phyloP scores from a whole-genome alignment of 2,329 filamentous ascomycete genomes.

The Xylariales sp. region DNA sequence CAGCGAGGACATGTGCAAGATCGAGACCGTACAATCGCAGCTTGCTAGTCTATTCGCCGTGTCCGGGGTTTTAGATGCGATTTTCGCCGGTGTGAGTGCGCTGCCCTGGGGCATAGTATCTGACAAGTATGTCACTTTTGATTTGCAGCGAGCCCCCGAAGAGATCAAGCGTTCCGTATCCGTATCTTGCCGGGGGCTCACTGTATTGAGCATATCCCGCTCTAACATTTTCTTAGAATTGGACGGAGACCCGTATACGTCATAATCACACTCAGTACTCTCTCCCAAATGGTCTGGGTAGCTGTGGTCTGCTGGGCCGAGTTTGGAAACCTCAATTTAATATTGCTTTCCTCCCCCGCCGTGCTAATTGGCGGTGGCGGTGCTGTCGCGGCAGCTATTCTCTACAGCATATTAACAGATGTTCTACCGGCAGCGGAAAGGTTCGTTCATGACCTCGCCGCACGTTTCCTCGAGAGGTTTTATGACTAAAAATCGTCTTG shows the following conservation, averaged over 20 bases:
- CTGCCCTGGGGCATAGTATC: constrained; percentile 31
- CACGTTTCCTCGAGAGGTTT: background rate
- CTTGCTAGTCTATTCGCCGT: too few relatives aligned
- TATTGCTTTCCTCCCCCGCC: constrained; percentile 28
- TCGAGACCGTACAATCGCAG: too few relatives aligned
- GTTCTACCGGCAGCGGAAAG: constrained; percentile 28
- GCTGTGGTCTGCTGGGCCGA: constrained; percentile 26
- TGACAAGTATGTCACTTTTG: constrained; percentile 15
- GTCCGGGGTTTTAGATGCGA: constrained; percentile 21
- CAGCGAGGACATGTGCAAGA: too few relatives aligned
- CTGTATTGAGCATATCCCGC: too few relatives aligned
- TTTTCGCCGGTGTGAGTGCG: constrained; percentile 26
- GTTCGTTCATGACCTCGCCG: constrained; percentile 12
- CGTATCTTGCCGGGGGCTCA: too few relatives aligned
- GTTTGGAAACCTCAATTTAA: constrained; percentile 25
- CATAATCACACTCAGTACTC: constrained; percentile 24
- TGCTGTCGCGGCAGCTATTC: constrained; percentile 23
- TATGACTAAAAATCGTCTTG: constrained; percentile 1
- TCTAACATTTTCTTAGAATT: constrained; percentile 17
- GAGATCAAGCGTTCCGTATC: too few relatives aligned
- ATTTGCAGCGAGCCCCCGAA: background rate
- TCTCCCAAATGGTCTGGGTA: constrained; percentile 20
- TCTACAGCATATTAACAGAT: constrained; percentile 31
- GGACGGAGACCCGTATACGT: constrained; percentile 30
- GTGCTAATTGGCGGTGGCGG: constrained; percentile 30